Base-by-base conservation (phyloP, 2,329 filamentous ascomycete genomes). In the Curvularia verruculosa region DNA sequence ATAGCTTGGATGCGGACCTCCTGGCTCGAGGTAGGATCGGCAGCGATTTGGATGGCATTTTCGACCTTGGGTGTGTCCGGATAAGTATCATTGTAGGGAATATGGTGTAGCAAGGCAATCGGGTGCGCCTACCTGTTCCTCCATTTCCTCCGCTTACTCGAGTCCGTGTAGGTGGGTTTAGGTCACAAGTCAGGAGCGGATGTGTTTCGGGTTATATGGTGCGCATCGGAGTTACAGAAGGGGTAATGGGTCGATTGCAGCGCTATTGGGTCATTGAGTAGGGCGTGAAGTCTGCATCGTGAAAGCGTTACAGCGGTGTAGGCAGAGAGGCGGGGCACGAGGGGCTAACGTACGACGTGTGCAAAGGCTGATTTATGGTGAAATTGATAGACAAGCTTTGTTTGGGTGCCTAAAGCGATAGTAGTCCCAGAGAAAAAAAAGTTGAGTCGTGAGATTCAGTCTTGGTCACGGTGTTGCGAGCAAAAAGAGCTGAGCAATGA, bases 31-130 rank as follows among this genome's bases (percentile, higher is more conserved):
- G 84, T 80, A 58, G 91, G 91, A 78, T 94, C 89, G 82, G 88
- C 95, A 78, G 92, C 91, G 80, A 98, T 96, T 78, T 95, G 87
- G 81, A 98, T 95, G 78, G 95, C 95, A 81, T 91, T 94, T 81
- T 95, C 90, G 78, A 97, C 88, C 91, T 97, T 56, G 36, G 47
- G 48, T 3, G 50, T 49, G 31, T 55, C 43, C 34, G 5, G 9
- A 29, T 48, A 18, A 51, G 46, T 29, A 45, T 28, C n/a, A 9
- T n/a, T 39, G 18, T n/a, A 10, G 26, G 15, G 4, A 47, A 13
- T 7, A 3, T 21, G 8, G 26, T 10, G 4, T 39, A 41, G 54
- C 31, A 36, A 26, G 36, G 44, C n/a, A 24, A 46, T 44, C 10
- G 47, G 3, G 34, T 15, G 26, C 5, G 60, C 70, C 29, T 63